Evolutionary conservation across 2,329 filamentous ascomycete genomes (phyloP), one percentile per base, ranked within the genome.

Genomic region (Botryosphaeria dothidea): DNA sequence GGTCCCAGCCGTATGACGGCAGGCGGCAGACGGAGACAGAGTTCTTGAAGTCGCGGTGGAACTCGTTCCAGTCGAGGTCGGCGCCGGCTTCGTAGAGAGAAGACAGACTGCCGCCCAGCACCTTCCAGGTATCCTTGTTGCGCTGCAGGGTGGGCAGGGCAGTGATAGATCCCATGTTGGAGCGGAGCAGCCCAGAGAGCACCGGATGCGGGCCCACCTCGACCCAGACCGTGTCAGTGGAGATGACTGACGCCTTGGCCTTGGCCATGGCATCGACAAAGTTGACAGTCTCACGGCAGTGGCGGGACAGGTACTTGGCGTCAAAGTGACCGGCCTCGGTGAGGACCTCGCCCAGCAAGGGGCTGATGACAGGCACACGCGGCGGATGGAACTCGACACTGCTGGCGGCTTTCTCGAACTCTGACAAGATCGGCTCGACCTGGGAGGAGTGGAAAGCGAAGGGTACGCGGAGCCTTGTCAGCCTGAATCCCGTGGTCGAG

Each of bases 61-160:
- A 88, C 71, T 88, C 87, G 52, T 83, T 81, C 87, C 88, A 92
- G 68, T 86, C 78, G 23, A 91, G 75, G 4, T 81, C 75, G 1
- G 88, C 68, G 0, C 88, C 88, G 1, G 77, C 79, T 1, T 72
- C 73, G 72, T 90, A 83, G 0, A 91, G 75, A 0, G 79, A 75
- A 61, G 78, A 78, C 38, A 87, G 72, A 57, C 74, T 83, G 4
- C 72, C 68, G 2, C 81, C 75, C 2, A 90, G 72, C 0, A 83
- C 65, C 25, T n/a, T 51, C 66, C 66, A 69, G 38, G 65, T 11
- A 36, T 65, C 52, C 7, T 63, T 51, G 19, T 52, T 65, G 13
- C 66, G 45, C 23, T 54, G 15, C 69, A 66, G 8, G 64, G 25
- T 19, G 64, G 29, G n/a, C 17, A 66, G 36, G 13, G 65, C 46